Base-by-base conservation (phyloP, 805 yeast species). In the Spathaspora passalidarum region DNA sequence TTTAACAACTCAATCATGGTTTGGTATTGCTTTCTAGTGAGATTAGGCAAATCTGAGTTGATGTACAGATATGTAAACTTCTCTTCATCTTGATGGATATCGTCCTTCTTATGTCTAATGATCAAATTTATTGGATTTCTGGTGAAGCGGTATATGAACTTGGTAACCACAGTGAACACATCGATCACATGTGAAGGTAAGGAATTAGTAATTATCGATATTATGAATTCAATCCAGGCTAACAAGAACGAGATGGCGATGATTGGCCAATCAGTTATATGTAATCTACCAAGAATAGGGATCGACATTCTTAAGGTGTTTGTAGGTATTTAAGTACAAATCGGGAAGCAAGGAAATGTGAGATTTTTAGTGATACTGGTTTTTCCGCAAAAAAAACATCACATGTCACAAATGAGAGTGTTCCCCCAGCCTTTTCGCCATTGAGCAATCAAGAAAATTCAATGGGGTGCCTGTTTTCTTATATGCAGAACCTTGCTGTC, bases 211-310 rank as follows among this genome's bases (percentile, higher is more conserved):
- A 79, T 65, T 37, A 71, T 43, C 2, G 81, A 65, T 13, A 75
- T 54, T 9, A 75, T 52, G 40, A 71, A 73, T 52, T 81, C 86
- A 2, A 72, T 38, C 71, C 81, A 79, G 1, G 80, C 75, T 20
- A 77, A 58, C 5, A 72, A 16, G 42, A 81, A 62, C 8, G 80
- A 75, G 0, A 69, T 43, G 3, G 69, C 39, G 10, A 78, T 69
- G 9, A 79, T 61, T 2, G 78, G 73, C 73, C 82, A 78, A 55
- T 81, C 84, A 5, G 65, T 46, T 5, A 75, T 34, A 2, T 76
- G 65, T 35, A 81, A 59, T 44, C 84, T 61, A 4, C 81, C 76
- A 14, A 72, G 34, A n/a, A 75, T 59, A 2, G 79, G 79, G 17
- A 73, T 48, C 23, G 60, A 56, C 73, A 67, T 68, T 10, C 34